phyloP scores from a whole-genome alignment of 164 flowering plant species.

The Taxillus chinensis region DNA sequence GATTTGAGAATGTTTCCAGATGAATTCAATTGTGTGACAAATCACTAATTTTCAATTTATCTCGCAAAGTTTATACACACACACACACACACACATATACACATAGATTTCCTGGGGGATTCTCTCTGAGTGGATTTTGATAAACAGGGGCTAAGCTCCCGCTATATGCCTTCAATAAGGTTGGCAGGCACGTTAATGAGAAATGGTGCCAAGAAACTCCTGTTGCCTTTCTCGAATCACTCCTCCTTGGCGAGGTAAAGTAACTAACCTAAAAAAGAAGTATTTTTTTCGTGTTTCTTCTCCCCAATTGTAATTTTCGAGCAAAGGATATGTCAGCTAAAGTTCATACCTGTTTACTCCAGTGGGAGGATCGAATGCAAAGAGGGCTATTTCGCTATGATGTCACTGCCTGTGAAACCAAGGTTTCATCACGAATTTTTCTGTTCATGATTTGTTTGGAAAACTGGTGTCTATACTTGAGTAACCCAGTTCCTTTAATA shows the following conservation, averaged over 20 bases:
- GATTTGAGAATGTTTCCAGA: no score
- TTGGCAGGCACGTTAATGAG: constrained; percentile 14
- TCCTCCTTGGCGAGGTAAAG: constrained; percentile 58
- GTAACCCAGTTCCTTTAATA: constrained; percentile 6
- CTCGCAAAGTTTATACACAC: no score
- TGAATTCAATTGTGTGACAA: no score
- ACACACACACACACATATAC: no score
- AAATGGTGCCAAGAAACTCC: constrained; percentile 18
- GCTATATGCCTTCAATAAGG: constrained; percentile 45
- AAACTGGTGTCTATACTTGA: no score
- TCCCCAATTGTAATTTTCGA: neutral
- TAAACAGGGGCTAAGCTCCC: constrained; percentile 53
- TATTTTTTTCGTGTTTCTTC: neutral
- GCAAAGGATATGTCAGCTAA: neutral
- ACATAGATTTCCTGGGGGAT: neutral
- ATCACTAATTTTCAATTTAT: no score
- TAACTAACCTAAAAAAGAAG: neutral
- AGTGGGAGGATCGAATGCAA: constrained; percentile 73
- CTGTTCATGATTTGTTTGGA: no score
- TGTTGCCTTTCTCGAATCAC: constrained; percentile 34
- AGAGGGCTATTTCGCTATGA: constrained; percentile 64
- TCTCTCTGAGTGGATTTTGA: neutral
- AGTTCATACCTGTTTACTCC: constrained; percentile 4
- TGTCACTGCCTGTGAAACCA: constrained; percentile 67
- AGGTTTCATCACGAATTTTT: constrained; percentile 21